Percentiles rank a stretch among this genome's conserved stretches.
phyloP scores from a whole-genome alignment of 2,329 filamentous ascomycete species.

The Colletotrichum sublineola region DNA sequence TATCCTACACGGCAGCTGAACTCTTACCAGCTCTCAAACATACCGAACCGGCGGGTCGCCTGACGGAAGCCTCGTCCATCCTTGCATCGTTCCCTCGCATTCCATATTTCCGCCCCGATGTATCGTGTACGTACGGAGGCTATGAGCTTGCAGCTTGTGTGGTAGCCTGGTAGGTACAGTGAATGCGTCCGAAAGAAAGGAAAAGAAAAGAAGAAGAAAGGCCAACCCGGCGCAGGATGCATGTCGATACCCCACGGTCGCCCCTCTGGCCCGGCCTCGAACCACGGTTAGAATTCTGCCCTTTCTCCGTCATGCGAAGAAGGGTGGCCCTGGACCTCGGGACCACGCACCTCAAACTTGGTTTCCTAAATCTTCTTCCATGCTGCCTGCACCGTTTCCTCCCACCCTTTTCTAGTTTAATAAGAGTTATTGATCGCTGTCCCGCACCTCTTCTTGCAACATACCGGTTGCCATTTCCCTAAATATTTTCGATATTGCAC shows the following conservation, averaged over 20 bases:
- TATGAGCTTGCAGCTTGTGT: slow-evolving; percentile 5
- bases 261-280: neutral
- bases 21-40: neutral
- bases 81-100: slow-evolving; percentile 14
- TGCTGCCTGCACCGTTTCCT: neutral
- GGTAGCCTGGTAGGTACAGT: slow-evolving; percentile 8
- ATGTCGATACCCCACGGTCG: slow-evolving; percentile 1
- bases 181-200: neutral
- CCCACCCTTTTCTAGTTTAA: neutral
- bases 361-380: slow-evolving; percentile 9
- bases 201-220: neutral
- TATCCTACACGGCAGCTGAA: slow-evolving; percentile 1
- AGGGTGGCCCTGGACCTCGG: slow-evolving; percentile 19
- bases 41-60: slow-evolving; percentile 34
- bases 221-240: neutral
- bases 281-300: slow-evolving; percentile 12
- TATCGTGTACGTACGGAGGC: neutral
- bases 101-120: slow-evolving; percentile 1
- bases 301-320: slow-evolving; percentile 28
- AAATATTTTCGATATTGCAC: neutral
- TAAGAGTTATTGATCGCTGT: slow-evolving; percentile 13
- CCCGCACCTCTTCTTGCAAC: slow-evolving; percentile 14
- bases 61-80: slow-evolving; percentile 34
- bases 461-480: neutral
- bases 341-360: slow-evolving; percentile 19